Evolutionary conservation across 108 stramenopile species (phyloP), one percentile per base, ranked within the genome.

Genomic region (Nitzschia inconspicua): DNA sequence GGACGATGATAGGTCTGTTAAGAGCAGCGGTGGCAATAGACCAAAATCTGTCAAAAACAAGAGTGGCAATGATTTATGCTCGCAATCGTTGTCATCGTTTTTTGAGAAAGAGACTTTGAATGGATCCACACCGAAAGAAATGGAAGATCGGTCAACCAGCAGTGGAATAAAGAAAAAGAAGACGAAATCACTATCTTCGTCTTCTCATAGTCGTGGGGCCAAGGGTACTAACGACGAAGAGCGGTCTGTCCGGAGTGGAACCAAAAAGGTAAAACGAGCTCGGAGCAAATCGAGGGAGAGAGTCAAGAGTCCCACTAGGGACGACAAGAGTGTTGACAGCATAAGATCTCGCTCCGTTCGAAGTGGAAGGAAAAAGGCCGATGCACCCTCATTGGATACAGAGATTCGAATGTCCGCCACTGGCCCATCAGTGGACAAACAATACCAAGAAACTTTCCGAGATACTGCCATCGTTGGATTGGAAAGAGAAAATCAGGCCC

Each of bases 121-220:
- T n/a, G n/a, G n/a, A n/a, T n/a, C n/a, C n/a, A n/a, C n/a, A n/a
- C n/a, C n/a, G n/a, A n/a, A n/a, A 39, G 10, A 39, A 13, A 9
- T 13, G 13, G 46, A 7, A 47, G n/a, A 7, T 47, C 18, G 9
- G 3, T 27, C 16, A n/a, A 41, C 1, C 4, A 6, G n/a, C 29
- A 49, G n/a, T 26, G 16, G 18, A 5, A 66, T 49, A 39, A 60
- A 68, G 49, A 52, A 57, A 14, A 68, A 68, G 44, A 60, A 68
- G 31, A 58, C 14, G 48, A 22, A 43, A 18, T 59, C 57, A 3
- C 6, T 2, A 13, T 52, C 51, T 2, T 18, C 1, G 24, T 29
- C 16, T 20, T 47, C 47, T 47, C 47, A 25, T 11, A 44, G 25
- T 8, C 35, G 9, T 35, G 22, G 16, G 44, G 34, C 23, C 28